These are phyloP conservation scores for Rhynchosporium agropyri DNA, from an alignment of 2,329 filamentous ascomycete genomes.

Conservation along the genomic window DNA sequence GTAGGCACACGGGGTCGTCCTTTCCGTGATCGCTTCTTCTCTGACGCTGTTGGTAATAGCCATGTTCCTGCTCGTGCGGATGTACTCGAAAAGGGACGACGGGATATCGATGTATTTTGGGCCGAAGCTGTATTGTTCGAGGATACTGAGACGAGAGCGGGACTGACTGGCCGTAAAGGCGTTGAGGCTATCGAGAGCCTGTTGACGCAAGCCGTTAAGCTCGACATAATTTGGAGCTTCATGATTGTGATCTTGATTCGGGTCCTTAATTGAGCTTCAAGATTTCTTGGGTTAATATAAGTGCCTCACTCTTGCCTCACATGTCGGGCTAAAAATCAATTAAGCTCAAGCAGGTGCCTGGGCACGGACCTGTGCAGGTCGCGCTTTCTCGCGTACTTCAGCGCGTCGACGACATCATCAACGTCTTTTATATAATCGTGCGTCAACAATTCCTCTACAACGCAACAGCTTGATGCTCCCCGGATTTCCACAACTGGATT, in stretches of 20 bases:
- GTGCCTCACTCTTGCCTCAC: slow-evolving; percentile 15
- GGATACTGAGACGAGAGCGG: slow-evolving; percentile 37
- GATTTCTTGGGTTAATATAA: slow-evolving; percentile 13
- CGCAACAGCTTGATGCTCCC: neutral
- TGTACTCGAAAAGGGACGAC: slow-evolving; percentile 74
- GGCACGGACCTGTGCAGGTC: slow-evolving; percentile 16
- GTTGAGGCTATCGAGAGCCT: slow-evolving; percentile 39
- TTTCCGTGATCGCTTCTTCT: slow-evolving; percentile 85
- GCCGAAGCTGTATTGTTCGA: slow-evolving; percentile 27
- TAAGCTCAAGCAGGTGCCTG: neutral
- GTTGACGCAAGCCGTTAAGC: slow-evolving; percentile 39
- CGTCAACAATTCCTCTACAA: slow-evolving; percentile 3
- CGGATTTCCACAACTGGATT: neutral
- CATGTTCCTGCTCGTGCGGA: slow-evolving; percentile 64
- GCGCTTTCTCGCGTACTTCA: slow-evolving; percentile 27
- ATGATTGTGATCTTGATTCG: slow-evolving; percentile 31
- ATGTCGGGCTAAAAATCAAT: slow-evolving; percentile 20
- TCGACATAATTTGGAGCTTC: slow-evolving; percentile 36
- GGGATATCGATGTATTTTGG: slow-evolving; percentile 44
- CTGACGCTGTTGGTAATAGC: slow-evolving; percentile 80
- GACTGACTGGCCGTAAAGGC: slow-evolving; percentile 39
- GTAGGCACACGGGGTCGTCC: slow-evolving; percentile 86
- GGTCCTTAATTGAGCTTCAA: slow-evolving; percentile 15
- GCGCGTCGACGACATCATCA: slow-evolving; percentile 32
- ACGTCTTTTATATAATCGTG: neutral